Conservation (phyloP, 202 grass and related monocot species). For the Setaria italica region DNA sequence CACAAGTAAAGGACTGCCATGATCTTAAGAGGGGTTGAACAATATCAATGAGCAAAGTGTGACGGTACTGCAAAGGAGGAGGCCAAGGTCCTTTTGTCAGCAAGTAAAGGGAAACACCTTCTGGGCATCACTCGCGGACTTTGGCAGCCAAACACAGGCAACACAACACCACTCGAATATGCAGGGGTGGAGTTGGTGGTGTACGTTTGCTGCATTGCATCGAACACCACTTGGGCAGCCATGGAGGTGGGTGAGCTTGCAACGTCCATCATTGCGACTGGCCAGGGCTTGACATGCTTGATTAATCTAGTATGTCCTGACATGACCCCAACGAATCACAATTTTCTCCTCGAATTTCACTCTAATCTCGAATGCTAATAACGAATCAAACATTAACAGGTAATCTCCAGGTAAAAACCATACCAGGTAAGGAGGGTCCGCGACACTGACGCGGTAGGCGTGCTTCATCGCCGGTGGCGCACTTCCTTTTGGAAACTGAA, state of each 20-base stretch:
- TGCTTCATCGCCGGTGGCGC: conserved; percentile 64
- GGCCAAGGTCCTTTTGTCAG: too few relatives aligned
- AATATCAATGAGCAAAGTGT: too few relatives aligned
- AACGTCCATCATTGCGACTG: too few relatives aligned
- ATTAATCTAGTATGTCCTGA: too few relatives aligned
- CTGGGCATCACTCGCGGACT: too few relatives aligned
- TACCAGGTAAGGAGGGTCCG: conserved; percentile 91
- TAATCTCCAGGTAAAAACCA: background rate
- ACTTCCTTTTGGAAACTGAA: conserved; percentile 38
- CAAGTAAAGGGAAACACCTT: too few relatives aligned
- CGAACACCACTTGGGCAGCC: background rate
- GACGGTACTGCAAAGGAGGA: too few relatives aligned
- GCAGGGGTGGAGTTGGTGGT: background rate
- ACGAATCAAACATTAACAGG: background rate
- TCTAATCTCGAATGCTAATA: background rate
- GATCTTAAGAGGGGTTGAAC: too few relatives aligned
- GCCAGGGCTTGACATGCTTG: too few relatives aligned
- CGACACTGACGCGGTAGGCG: conserved; percentile 67
- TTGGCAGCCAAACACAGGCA: background rate
- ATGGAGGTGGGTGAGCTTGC: too few relatives aligned
- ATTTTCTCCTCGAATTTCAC: background rate
- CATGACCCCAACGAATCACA: too few relatives aligned
- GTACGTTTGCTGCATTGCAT: background rate
- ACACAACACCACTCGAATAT: background rate
- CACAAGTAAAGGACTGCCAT: too few relatives aligned